Conservation (phyloP, 2,329 filamentous ascomycete species). For the Lasiodiplodia gonubiensis region DNA sequence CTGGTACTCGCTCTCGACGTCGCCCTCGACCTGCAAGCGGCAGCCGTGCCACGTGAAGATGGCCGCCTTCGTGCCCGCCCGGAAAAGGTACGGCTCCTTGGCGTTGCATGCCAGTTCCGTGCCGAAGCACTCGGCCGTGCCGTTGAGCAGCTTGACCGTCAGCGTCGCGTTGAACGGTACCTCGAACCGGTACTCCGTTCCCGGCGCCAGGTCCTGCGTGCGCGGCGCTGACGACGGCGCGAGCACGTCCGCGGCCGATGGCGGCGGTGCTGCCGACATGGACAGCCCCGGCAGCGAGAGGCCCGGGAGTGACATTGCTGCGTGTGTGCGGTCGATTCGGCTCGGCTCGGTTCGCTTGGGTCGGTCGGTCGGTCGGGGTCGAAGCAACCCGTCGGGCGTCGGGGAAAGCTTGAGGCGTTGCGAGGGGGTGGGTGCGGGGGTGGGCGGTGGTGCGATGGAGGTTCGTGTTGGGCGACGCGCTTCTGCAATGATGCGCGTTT, state of each 20-base stretch:
- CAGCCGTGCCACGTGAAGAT: slow-evolving; percentile 94
- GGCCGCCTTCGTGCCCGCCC: slow-evolving; percentile 75
- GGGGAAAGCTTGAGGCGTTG: neutral
- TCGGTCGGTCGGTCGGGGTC: neutral
- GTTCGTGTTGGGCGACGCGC: slow-evolving; percentile 11
- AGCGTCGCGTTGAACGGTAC: slow-evolving; percentile 43
- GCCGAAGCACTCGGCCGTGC: slow-evolving; percentile 91
- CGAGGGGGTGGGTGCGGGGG: neutral
- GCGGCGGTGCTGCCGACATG: slow-evolving; percentile 32
- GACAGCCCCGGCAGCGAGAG: slow-evolving; percentile 50
- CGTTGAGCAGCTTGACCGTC: slow-evolving; percentile 68
- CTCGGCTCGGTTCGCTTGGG: neutral
- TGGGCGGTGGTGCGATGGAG: slow-evolving; percentile 7
- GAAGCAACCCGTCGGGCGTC: neutral
- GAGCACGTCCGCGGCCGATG: slow-evolving; percentile 32
- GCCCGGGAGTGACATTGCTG: slow-evolving; percentile 50
- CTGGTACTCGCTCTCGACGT: slow-evolving; percentile 70
- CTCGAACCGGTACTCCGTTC: slow-evolving; percentile 54
- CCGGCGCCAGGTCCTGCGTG: slow-evolving; percentile 50
- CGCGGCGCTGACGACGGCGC: slow-evolving; percentile 38
- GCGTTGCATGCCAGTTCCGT: slow-evolving; percentile 86
- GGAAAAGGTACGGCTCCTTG: slow-evolving; percentile 72
- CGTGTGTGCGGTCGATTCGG: neutral
- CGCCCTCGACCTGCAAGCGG: slow-evolving; percentile 76
- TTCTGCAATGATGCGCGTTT: slow-evolving; percentile 14